Evolutionary conservation across 2,329 filamentous ascomycete genomes (phyloP), one percentile per base, ranked within the genome.

Genomic region (Arachnomyces sp.): DNA sequence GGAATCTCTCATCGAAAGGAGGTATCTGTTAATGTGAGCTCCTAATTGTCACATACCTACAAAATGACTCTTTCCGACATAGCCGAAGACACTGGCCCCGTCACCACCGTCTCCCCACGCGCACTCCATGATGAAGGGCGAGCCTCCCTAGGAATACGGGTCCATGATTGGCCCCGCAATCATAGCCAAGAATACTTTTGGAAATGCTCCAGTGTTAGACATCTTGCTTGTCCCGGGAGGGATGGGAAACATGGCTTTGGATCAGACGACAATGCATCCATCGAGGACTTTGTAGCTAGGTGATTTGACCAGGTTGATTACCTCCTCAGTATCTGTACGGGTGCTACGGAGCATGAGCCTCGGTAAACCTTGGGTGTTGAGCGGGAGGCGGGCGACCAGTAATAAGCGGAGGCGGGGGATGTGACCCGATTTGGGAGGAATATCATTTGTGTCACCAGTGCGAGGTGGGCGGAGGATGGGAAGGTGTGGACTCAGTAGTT

Each of bases 151-250:
- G 33, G 33, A 35, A 5, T 7, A 7, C 12, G 12, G n/a, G 11
- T 21, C 12, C 2, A n/a, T 14, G 33, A 7, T 54, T 45, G 18
- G 15, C 35, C 63, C 65, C 52, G 43, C 46, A 17, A 49, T 49
- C 34, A 49, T 44, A 42, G 59, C 62, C 1, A 68, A 65, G 1
- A 60, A 67, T 38, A 66, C 63, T 0, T 66, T 63, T 28, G 48
- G 48, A 2, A 50, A 51, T 7, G 56, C 62, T 1, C 53, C 53
- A 2, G 57, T 59, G 0, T 45, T 54, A 0, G 60, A 68, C 25
- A 60, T 68, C 3, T 54, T 69, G 1, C 45, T 69, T 3, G 53
- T 69, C 1, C 66, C 66, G 0, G 66, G 66, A 1, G 66, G 66
- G 0, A 42, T 44, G 8, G 66, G 66, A 1, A 51, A 25, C 21